Conservation (phyloP, 2,329 filamentous ascomycete genomes). For the Penicillium sp. region DNA sequence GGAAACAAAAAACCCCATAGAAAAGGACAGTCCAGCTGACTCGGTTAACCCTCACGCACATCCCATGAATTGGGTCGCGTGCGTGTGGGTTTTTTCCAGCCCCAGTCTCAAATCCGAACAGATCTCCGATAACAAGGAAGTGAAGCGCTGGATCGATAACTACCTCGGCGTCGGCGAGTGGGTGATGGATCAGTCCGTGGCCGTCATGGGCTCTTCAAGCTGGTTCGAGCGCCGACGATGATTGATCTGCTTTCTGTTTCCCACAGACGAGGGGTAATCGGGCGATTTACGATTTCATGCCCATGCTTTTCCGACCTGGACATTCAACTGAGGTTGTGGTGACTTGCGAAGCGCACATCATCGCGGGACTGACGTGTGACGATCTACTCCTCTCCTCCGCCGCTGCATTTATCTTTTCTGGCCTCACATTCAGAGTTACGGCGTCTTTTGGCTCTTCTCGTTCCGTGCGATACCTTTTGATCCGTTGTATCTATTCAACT, state of each 20-base stretch:
- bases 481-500: slow-evolving; percentile 22
- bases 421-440: slow-evolving; percentile 20
- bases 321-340: neutral
- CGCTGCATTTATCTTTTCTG: slow-evolving; percentile 11
- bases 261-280: neutral
- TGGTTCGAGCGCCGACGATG: slow-evolving; percentile 91
- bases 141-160: slow-evolving; percentile 87
- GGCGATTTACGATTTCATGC: slow-evolving; percentile 1
- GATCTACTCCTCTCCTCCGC: slow-evolving; percentile 24
- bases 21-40: slow-evolving; percentile 31
- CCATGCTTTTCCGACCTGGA: slow-evolving; percentile 4
- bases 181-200: slow-evolving; percentile 97
- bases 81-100: slow-evolving; percentile 42
- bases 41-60: slow-evolving; percentile 31
- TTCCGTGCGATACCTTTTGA: slow-evolving; percentile 25
- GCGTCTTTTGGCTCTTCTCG: slow-evolving; percentile 25
- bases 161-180: slow-evolving; percentile 95
- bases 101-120: slow-evolving; percentile 85
- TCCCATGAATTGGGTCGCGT: slow-evolving; percentile 33
- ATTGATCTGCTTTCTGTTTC: slow-evolving; percentile 37
- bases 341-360: neutral
- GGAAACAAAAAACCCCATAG: neutral
- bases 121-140: slow-evolving; percentile 78
- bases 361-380: slow-evolving; percentile 26
- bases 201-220: slow-evolving; percentile 81